A percentile compares a stretch with the other conserved stretches of the same genome.
phyloP scores from a whole-genome alignment of 1,139 yeast species.

The Kurtzmaniella quercitrusa region DNA sequence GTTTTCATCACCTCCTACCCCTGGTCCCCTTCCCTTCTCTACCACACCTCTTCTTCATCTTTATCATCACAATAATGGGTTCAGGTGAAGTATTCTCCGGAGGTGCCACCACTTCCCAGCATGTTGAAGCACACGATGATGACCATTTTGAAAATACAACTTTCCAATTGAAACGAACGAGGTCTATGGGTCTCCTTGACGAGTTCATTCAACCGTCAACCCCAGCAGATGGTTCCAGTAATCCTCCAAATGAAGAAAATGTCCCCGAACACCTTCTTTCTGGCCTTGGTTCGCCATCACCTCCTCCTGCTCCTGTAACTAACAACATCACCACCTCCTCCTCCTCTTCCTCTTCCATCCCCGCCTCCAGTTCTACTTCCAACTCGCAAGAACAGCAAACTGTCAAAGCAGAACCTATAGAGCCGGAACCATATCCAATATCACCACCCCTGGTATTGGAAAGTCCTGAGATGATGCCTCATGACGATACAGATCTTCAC shows the following conservation, averaged over 20 bases:
- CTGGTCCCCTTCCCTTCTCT: too few relatives aligned
- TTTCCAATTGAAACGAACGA: slow-evolving; percentile 74
- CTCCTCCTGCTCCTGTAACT: too few relatives aligned
- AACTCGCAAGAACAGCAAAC: neutral
- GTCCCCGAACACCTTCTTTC: slow-evolving; percentile 1
- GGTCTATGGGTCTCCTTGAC: slow-evolving; percentile 79
- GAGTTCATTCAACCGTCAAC: slow-evolving; percentile 50
- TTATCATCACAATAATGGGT: neutral
- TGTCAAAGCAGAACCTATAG: slow-evolving; percentile 4
- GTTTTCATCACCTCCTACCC: too few relatives aligned
- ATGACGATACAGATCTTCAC: slow-evolving; percentile 80
- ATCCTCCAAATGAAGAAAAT: neutral
- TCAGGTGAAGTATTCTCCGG: slow-evolving; percentile 41
- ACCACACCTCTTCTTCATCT: neutral
- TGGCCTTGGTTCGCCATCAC: neutral
- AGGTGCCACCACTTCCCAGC: slow-evolving; percentile 52
- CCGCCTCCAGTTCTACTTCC: neutral
- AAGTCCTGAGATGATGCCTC: slow-evolving; percentile 49
- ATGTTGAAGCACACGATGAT: slow-evolving; percentile 68
- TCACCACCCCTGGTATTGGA: slow-evolving; percentile 13
- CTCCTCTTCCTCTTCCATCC: too few relatives aligned
- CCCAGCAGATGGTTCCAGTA: slow-evolving; percentile 6
- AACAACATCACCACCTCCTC: neutral
- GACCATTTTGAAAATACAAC: slow-evolving; percentile 69
- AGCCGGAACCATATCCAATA: slow-evolving; percentile 7